A percentile compares a stretch with the other conserved stretches of the same genome.
These are phyloP conservation scores for Trichoderma koningiopsis DNA, from an alignment of 2,329 filamentous ascomycete species.

Conservation along the genomic window DNA sequence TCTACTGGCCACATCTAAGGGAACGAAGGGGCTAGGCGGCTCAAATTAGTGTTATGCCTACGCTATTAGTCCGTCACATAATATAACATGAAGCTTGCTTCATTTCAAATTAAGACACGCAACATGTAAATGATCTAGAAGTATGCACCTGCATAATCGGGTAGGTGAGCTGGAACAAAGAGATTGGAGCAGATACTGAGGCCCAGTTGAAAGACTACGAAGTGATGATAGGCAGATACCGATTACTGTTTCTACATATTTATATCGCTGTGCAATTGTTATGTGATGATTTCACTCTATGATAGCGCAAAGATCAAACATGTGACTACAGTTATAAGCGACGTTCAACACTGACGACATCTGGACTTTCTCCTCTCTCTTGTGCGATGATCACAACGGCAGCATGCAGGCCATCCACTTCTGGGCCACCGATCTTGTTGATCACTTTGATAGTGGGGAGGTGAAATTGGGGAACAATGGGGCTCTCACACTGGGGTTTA, in stretches of 20 bases:
- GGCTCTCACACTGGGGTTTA: background rate
- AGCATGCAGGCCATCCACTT: conserved; percentile 20
- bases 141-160: background rate
- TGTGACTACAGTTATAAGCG: background rate
- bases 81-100: background rate
- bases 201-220: too few relatives aligned
- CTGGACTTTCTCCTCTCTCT: background rate
- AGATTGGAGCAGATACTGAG: too few relatives aligned
- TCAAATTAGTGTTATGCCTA: background rate
- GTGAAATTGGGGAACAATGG: conserved; percentile 16
- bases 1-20: background rate
- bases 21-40: background rate
- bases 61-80: background rate
- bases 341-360: conserved; percentile 12
- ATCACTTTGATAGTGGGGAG: conserved; percentile 21
- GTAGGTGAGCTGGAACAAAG: background rate
- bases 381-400: conserved; percentile 18
- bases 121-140: background rate
- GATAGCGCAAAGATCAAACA: background rate
- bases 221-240: too few relatives aligned
- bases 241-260: background rate
- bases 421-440: conserved; percentile 20
- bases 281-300: background rate
- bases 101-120: background rate
- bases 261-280: background rate